phyloP scores from a whole-genome alignment of 169 alveolate genomes.

The Babesia caballi region DNA sequence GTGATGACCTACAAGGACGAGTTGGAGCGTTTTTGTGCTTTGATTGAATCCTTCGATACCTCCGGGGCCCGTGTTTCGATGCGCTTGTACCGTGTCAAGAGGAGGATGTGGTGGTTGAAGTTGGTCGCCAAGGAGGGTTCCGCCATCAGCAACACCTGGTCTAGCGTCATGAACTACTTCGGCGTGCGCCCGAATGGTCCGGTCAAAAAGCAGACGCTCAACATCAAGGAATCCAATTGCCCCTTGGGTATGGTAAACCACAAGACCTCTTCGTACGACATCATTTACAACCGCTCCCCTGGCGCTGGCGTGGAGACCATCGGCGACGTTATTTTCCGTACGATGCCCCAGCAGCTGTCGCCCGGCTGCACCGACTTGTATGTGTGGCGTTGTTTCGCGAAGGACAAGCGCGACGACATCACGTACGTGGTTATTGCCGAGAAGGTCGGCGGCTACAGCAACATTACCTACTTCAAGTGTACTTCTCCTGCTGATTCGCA shows the following conservation, averaged over 20 bases:
- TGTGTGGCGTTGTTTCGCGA: slow-evolving; percentile 44
- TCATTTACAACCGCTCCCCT: slow-evolving; percentile 15
- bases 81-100: slow-evolving; percentile 36
- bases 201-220: not conserved
- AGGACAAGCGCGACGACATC: slow-evolving; percentile 13
- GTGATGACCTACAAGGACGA: slow-evolving; percentile 48
- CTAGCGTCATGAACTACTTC: not conserved
- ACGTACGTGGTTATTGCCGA: slow-evolving; percentile 48
- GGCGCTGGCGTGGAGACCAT: not conserved
- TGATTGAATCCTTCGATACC: slow-evolving; percentile 45
- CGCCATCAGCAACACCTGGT: slow-evolving; percentile 6
- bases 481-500: slow-evolving; percentile 2
- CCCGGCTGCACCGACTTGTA: slow-evolving; percentile 14
- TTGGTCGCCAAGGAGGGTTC: slow-evolving; percentile 9
- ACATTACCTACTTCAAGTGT: slow-evolving; percentile 29
- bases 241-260: slow-evolving; percentile 22
- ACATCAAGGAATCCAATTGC: slow-evolving; percentile 32
- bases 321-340: slow-evolving; percentile 32
- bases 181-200: not conserved
- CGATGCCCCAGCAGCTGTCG: not conserved
- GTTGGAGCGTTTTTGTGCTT: slow-evolving; percentile 19
- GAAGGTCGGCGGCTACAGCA: not conserved
- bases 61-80: slow-evolving; percentile 17
- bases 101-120: slow-evolving; percentile 58
- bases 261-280: slow-evolving; percentile 7